Conservation (phyloP, 208 protist genomes). For the Angomonas ambiguus region DNA sequence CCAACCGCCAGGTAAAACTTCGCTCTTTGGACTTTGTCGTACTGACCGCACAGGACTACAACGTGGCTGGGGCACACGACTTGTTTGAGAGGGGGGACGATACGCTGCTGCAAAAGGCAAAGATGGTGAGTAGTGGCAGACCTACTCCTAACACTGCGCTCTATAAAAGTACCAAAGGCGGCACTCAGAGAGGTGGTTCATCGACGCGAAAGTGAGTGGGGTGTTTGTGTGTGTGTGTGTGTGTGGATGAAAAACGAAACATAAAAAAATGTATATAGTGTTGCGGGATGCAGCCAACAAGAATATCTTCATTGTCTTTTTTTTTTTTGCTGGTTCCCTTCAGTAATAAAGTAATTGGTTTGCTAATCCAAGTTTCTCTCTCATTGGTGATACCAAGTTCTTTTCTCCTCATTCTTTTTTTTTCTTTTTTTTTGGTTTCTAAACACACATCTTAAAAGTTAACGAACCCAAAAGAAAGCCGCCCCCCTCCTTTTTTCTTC, state of each 20-base stretch:
- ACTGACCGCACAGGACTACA: slow-evolving; percentile 71
- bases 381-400: too few relatives aligned
- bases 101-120: slow-evolving; percentile 35
- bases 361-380: too few relatives aligned
- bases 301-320: neutral
- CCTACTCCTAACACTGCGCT: neutral
- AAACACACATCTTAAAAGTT: too few relatives aligned
- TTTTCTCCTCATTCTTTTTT: too few relatives aligned
- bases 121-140: slow-evolving; percentile 17
- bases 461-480: too few relatives aligned
- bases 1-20: slow-evolving; percentile 41
- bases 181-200: neutral
- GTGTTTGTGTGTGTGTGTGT: slow-evolving; percentile 6
- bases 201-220: neutral
- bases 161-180: neutral
- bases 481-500: slow-evolving; percentile 11
- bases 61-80: slow-evolving; percentile 55
- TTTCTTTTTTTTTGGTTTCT: slow-evolving; percentile 15
- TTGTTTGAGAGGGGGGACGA: slow-evolving; percentile 55
- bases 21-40: slow-evolving; percentile 78
- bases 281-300: neutral
- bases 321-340: too few relatives aligned
- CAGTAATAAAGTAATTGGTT: too few relatives aligned
- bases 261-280: slow-evolving; percentile 12
- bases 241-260: neutral